Evolutionary conservation across 2,329 filamentous ascomycete genomes (phyloP).

Genomic region (Chrysoporthe deuterocubensis): DNA sequence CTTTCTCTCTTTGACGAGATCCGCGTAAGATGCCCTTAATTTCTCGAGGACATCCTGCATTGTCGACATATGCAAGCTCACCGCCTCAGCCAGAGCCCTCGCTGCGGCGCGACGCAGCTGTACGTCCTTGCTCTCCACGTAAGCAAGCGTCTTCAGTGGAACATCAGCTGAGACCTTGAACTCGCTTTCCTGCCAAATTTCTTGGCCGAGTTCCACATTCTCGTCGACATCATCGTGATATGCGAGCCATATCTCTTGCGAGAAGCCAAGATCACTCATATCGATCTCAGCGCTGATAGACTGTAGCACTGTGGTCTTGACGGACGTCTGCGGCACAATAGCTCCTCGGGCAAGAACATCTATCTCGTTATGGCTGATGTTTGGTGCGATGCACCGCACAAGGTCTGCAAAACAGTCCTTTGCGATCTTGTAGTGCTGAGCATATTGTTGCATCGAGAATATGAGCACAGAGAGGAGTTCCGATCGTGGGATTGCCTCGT

Average conservation of each 20-base stretch:
- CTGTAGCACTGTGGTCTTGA: conserved; percentile 84
- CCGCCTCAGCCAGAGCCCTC: conserved; percentile 76
- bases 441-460: conserved; percentile 82
- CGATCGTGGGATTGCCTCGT: conserved; percentile 75
- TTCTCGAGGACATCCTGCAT: conserved; percentile 66
- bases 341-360: conserved; percentile 74
- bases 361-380: conserved; percentile 75
- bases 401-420: conserved; percentile 91
- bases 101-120: conserved; percentile 85
- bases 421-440: conserved; percentile 91
- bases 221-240: conserved; percentile 90
- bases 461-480: conserved; percentile 75
- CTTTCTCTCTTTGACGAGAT: conserved; percentile 79
- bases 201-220: conserved; percentile 78
- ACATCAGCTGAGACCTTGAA: conserved; percentile 71
- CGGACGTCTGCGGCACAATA: conserved; percentile 78
- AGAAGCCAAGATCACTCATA: conserved; percentile 83
- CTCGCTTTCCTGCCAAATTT: conserved; percentile 95
- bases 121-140: conserved; percentile 77
- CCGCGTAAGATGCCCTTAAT: conserved; percentile 73
- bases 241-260: conserved; percentile 90
- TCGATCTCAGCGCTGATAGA: conserved; percentile 91
- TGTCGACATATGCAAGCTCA: conserved; percentile 61
- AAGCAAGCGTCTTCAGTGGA: conserved; percentile 72
- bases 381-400: conserved; percentile 81